Conservation (phyloP, 208 protist species). For the Trichomonas gallinae region DNA sequence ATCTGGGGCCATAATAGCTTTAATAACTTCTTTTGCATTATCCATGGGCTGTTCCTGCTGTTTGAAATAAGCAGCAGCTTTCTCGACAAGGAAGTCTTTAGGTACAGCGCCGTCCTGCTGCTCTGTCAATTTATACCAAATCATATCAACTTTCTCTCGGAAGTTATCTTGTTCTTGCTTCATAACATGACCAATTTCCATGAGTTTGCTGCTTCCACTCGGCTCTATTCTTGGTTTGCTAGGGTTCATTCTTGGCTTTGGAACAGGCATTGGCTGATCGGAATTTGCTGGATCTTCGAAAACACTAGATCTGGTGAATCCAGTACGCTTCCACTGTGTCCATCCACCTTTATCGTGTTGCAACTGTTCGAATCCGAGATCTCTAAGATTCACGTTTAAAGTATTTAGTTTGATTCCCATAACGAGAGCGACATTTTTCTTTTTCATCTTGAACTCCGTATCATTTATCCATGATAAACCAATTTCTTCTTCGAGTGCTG, state of each 20-base stretch:
- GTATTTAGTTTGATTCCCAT: conserved; percentile 19
- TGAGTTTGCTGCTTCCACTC: not conserved
- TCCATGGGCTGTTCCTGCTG: not conserved
- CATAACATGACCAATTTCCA: not conserved
- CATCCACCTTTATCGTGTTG: not conserved
- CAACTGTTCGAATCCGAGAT: not conserved
- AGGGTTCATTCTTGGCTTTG: not conserved
- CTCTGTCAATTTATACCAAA: not conserved
- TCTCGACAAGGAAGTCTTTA: not conserved
- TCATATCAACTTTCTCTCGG: not conserved
- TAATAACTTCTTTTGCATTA: not conserved
- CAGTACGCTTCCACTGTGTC: not conserved
- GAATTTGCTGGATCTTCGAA: not conserved
- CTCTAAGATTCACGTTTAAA: not conserved
- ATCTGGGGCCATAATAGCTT: not conserved
- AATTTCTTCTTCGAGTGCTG: not conserved
- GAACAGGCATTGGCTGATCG: not conserved
- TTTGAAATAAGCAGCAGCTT: not conserved
- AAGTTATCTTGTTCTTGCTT: not conserved
- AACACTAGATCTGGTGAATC: not conserved
- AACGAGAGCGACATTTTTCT: not conserved
- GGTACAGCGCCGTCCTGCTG: not conserved
- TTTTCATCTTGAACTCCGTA: not conserved
- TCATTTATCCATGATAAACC: not conserved
- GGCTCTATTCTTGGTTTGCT: not conserved